Evolutionary conservation across 2,329 filamentous ascomycete genomes (phyloP).

Genomic region (Monosporascus ibericus): DNA sequence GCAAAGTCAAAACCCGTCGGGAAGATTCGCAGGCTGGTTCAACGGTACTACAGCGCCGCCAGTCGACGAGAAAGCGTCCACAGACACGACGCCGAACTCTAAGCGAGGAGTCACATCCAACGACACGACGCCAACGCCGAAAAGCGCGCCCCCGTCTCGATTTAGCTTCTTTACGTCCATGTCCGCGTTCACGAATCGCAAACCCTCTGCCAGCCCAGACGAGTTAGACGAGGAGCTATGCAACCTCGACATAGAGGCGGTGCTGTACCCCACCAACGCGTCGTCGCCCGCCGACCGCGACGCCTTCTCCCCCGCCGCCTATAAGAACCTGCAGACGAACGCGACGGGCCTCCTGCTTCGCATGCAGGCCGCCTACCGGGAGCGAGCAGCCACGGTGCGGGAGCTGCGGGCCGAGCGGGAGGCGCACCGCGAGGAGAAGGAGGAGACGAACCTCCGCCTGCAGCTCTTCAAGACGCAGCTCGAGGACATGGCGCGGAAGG

Average conservation of each 20-base stretch:
- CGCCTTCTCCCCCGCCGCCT: conserved; percentile 52
- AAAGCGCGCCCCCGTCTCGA: conserved; percentile 30
- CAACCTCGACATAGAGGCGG: conserved; percentile 47
- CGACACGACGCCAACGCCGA: conserved; percentile 30
- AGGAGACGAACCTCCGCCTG: conserved; percentile 47
- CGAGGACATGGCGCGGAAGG: conserved; percentile 50
- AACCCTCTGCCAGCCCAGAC: conserved; percentile 18
- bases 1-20: conserved; percentile 6
- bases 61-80: conserved; percentile 17
- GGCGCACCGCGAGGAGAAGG: conserved; percentile 47
- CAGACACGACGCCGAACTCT: conserved; percentile 28
- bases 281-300: conserved; percentile 37
- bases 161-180: conserved; percentile 42
- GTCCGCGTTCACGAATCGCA: conserved; percentile 35
- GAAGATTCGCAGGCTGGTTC: conserved; percentile 26
- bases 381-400: conserved; percentile 41
- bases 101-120: conserved; percentile 17
- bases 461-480: conserved; percentile 53
- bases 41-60: conserved; percentile 21
- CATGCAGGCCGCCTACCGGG: conserved; percentile 54
- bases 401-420: conserved; percentile 50
- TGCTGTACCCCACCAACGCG: conserved; percentile 40
- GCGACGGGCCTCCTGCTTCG: conserved; percentile 48
- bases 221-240: conserved; percentile 45
- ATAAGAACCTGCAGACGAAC: conserved; percentile 55